Percentiles rank a stretch among this genome's conserved stretches.
Evolutionary conservation across 495 filamentous ascomycete genomes (phyloP).

Genomic region (Hyaloscypha variabilis): DNA sequence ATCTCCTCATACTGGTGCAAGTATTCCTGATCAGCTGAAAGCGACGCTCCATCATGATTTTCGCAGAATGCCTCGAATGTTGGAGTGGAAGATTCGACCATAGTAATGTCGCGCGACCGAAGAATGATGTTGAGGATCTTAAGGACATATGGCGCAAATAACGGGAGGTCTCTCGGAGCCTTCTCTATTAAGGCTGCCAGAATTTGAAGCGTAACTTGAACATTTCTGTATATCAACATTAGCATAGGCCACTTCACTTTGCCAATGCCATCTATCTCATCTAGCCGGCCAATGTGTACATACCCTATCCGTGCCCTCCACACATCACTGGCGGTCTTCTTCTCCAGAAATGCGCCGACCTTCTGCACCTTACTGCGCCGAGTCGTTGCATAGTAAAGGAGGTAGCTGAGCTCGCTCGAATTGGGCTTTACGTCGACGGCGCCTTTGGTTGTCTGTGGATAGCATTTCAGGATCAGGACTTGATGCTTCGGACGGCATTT

Average conservation of each 20-base stretch:
- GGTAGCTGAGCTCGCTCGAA: constrained; percentile 89
- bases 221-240: constrained; percentile 60
- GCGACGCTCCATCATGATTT: constrained; percentile 75
- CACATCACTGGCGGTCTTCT: constrained; percentile 85
- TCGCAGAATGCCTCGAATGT: constrained; percentile 84
- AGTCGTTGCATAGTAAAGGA: constrained; percentile 93
- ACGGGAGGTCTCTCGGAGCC: constrained; percentile 81
- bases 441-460: constrained; percentile 85
- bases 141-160: constrained; percentile 80
- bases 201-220: constrained; percentile 91
- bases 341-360: constrained; percentile 87
- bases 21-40: constrained; percentile 81
- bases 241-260: not conserved
- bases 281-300: constrained; percentile 34
- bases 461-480: constrained; percentile 90
- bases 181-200: constrained; percentile 89
- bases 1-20: constrained; percentile 80
- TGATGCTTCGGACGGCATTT: constrained; percentile 87
- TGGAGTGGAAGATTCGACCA: constrained; percentile 83
- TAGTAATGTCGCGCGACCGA: constrained; percentile 77
- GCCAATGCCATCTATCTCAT: not conserved
- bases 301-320: constrained; percentile 80
- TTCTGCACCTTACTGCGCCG: constrained; percentile 93
- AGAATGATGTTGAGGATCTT: constrained; percentile 78
- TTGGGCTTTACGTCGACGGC: constrained; percentile 90